Evolutionary conservation across 140 eudicot genomes (phyloP).

Genomic region (Anethum foeniculum): DNA sequence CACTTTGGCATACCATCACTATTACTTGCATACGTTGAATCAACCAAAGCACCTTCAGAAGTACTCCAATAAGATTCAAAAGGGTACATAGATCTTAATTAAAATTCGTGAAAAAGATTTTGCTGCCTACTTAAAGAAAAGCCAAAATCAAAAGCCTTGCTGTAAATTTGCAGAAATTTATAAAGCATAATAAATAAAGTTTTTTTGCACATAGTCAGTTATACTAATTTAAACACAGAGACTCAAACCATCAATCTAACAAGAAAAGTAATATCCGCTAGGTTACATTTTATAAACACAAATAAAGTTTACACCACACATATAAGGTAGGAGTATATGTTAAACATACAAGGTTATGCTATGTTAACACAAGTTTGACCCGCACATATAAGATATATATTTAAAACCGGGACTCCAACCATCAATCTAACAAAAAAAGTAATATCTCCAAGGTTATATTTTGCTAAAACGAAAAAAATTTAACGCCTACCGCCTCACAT

Average conservation of each 20-base stretch:
- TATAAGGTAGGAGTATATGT: neutral
- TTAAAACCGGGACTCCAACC: neutral
- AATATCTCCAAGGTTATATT: neutral
- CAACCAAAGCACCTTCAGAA: neutral
- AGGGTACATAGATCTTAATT: neutral
- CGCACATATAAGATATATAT: neutral
- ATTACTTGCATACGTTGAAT: constrained; percentile 5
- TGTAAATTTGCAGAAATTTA: neutral
- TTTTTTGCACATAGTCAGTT: neutral
- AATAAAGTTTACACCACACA: neutral
- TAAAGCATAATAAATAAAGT: neutral
- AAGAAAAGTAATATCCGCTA: neutral
- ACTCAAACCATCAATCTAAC: neutral
- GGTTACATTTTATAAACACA: neutral
- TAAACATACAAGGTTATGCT: neutral
- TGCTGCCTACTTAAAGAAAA: constrained; percentile 4
- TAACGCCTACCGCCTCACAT: neutral
- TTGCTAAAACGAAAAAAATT: neutral
- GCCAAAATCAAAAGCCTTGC: neutral
- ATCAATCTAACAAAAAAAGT: neutral
- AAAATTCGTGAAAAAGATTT: constrained; percentile 1
- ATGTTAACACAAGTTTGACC: too few species aligned
- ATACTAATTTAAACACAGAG: neutral
- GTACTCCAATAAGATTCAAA: neutral
- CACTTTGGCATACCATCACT: constrained; percentile 34